phyloP scores from a whole-genome alignment of 2,329 filamentous ascomycete species.

The Pseudogymnoascus sp. region DNA sequence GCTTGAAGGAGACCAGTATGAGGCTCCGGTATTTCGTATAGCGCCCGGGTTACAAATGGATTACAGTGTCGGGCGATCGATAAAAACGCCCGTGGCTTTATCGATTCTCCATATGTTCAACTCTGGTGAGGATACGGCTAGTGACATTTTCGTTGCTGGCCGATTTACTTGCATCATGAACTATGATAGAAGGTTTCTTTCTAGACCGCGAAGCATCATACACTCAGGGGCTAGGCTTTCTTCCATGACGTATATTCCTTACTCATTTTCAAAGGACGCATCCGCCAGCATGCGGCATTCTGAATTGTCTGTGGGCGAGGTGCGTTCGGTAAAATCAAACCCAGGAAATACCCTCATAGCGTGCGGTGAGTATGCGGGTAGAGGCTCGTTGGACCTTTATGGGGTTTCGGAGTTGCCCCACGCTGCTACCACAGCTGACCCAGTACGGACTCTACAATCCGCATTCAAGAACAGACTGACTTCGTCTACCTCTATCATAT shows the following conservation, averaged over 20 bases:
- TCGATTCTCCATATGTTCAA: constrained; percentile 71
- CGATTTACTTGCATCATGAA: constrained; percentile 82
- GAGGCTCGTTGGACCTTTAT: constrained; percentile 86
- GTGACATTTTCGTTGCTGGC: constrained; percentile 81
- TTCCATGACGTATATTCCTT: constrained; percentile 60
- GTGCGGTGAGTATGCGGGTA: constrained; percentile 84
- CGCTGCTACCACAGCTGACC: constrained; percentile 24
- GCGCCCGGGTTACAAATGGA: not conserved
- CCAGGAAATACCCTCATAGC: constrained; percentile 63
- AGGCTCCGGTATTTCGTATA: not conserved
- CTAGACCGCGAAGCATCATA: constrained; percentile 65
- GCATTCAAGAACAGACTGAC: constrained; percentile 74
- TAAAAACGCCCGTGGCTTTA: constrained; percentile 49
- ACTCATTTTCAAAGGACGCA: constrained; percentile 55
- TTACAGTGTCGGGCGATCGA: not conserved
- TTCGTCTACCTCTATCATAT: constrained; percentile 68
- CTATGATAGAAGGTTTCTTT: constrained; percentile 83
- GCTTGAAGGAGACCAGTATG: not conserved
- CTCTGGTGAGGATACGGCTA: constrained; percentile 38
- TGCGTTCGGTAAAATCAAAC: constrained; percentile 44
- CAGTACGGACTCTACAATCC: constrained; percentile 36
- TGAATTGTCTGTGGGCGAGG: constrained; percentile 46
- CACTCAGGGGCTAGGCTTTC: constrained; percentile 77
- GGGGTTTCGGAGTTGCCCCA: constrained; percentile 40
- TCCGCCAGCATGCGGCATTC: constrained; percentile 49